Conservation (phyloP, 805 yeast species). For the Cyberlindnera amylophila region DNA sequence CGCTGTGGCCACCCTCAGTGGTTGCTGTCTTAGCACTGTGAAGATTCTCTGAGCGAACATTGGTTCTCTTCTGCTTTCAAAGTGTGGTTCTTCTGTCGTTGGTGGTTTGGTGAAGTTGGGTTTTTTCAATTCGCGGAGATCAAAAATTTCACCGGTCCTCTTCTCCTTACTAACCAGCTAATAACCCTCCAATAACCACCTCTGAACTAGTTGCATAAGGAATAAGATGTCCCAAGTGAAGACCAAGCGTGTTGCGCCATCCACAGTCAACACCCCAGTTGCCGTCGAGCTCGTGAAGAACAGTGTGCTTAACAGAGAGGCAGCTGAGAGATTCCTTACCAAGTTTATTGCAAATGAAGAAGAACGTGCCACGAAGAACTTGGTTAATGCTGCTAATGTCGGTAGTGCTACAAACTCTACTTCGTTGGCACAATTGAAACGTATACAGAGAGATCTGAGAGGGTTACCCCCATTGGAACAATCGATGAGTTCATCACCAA, state of each 20-base stretch:
- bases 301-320: constrained; percentile 32
- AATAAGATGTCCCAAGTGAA: constrained; percentile 11
- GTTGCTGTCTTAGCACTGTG: constrained; percentile 10
- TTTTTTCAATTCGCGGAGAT: too few species aligned
- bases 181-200: too few species aligned
- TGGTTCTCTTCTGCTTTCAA: background rate
- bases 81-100: too few species aligned
- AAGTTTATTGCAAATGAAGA: constrained; percentile 35
- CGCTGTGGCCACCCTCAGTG: constrained; percentile 7
- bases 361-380: constrained; percentile 15
- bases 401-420: constrained; percentile 24
- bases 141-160: constrained; percentile 10
- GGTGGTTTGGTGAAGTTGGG: too few species aligned
- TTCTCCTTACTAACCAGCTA: too few species aligned
- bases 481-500: constrained; percentile 1
- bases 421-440: constrained; percentile 53
- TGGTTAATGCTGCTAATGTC: constrained; percentile 20
- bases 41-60: constrained; percentile 13
- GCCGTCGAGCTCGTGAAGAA: constrained; percentile 18
- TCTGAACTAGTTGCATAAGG: too few species aligned
- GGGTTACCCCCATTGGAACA: constrained; percentile 66
- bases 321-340: constrained; percentile 44
- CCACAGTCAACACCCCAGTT: constrained; percentile 26
- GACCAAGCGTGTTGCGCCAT: constrained; percentile 21
- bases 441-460: constrained; percentile 73